Conservation (phyloP, 2,329 filamentous ascomycete species). For the Calonectria ilicicola region DNA sequence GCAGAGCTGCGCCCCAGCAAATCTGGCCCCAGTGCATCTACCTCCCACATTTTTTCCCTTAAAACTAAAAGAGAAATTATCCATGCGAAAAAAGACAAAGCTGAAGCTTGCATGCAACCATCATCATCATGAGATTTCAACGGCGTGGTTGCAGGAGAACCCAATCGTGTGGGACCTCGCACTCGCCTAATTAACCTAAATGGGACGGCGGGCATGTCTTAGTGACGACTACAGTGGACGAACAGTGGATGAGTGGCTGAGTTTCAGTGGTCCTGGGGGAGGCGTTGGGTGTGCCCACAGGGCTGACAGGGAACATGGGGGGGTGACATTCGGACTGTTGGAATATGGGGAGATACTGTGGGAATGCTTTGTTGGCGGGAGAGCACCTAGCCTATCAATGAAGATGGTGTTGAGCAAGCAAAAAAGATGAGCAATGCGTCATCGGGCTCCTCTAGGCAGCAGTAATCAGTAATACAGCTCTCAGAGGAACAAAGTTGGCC, state of each 20-base stretch:
- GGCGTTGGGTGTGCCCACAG: neutral
- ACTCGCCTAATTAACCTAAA: conserved; percentile 10
- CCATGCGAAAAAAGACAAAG: neutral
- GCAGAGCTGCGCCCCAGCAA: neutral
- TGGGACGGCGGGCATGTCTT: neutral
- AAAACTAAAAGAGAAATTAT: neutral
- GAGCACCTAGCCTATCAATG: neutral
- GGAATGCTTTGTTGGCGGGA: neutral
- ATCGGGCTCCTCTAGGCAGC: neutral
- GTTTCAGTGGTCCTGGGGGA: neutral
- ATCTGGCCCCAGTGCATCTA: neutral
- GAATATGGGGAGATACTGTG: neutral
- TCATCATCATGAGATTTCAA: conserved; percentile 10
- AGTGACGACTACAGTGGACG: neutral
- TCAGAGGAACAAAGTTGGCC: neutral
- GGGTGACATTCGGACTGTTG: neutral
- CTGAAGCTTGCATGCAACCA: neutral
- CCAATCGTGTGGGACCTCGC: conserved; percentile 2
- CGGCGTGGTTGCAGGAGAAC: neutral
- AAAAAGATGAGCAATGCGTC: neutral
- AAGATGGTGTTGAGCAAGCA: neutral
- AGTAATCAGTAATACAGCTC: neutral
- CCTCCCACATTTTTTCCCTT: neutral
- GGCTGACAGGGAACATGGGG: conserved; percentile 1
- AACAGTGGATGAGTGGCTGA: neutral